Percentiles rank a stretch among this genome's conserved stretches.
phyloP scores from a whole-genome alignment of 495 filamentous ascomycete species.

The Talaromyces trachyspermus region DNA sequence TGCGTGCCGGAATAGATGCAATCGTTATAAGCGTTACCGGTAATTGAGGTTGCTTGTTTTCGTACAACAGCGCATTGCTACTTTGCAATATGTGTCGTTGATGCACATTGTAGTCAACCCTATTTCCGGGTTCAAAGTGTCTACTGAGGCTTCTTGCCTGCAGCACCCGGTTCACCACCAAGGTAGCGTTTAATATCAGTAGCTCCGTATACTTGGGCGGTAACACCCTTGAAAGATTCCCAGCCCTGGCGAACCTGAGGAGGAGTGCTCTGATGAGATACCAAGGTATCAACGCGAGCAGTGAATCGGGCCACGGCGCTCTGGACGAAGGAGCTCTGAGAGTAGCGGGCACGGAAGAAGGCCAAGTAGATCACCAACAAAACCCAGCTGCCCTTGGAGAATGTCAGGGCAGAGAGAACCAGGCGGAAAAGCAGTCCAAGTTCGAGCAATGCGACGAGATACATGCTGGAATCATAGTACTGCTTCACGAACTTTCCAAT shows the following conservation, averaged over 20 bases:
- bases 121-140: background rate
- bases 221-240: conserved; percentile 68
- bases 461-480: conserved; percentile 90
- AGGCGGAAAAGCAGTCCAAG: conserved; percentile 78
- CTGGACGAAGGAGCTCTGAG: conserved; percentile 89
- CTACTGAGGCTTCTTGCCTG: conserved; percentile 54
- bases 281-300: conserved; percentile 67
- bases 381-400: conserved; percentile 86
- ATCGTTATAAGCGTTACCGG: conserved; percentile 4
- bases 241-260: conserved; percentile 76
- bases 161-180: conserved; percentile 40
- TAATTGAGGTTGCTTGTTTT: too few species aligned
- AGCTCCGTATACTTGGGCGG: conserved; percentile 64
- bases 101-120: background rate
- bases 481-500: conserved; percentile 94
- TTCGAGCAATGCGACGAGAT: conserved; percentile 68
- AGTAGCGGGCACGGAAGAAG: conserved; percentile 84
- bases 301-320: conserved; percentile 65
- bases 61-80: too few species aligned
- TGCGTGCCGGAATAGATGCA: background rate
- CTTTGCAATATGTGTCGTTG: background rate
- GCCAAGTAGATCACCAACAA: conserved; percentile 75
- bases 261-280: conserved; percentile 81
- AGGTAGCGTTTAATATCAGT: conserved; percentile 72
- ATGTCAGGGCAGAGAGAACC: conserved; percentile 68